Evolutionary conservation across 169 alveolate species (phyloP).

Genomic region (Toxoplasma gondii): DNA sequence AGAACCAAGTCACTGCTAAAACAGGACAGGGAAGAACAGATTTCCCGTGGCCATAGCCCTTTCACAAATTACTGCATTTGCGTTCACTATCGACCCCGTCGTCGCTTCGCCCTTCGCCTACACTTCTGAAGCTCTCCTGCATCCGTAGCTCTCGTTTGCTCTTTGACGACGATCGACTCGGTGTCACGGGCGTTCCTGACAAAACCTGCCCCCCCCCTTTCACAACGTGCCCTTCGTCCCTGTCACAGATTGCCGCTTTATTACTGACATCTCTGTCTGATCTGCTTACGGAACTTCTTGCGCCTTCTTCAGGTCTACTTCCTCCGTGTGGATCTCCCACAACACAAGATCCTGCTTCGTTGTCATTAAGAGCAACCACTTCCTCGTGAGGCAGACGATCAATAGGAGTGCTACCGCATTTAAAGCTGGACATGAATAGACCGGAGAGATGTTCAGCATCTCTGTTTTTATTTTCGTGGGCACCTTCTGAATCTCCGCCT

Average conservation of each 20-base stretch:
- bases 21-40: not conserved
- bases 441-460: too few relatives aligned
- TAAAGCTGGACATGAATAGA: too few relatives aligned
- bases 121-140: conserved; percentile 24
- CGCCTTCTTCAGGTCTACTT: not conserved
- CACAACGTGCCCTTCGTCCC: not conserved
- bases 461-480: too few relatives aligned
- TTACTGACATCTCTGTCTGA: not conserved
- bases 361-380: too few relatives aligned
- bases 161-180: not conserved
- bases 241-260: not conserved
- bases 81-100: not conserved
- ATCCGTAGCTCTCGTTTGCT: not conserved
- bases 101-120: not conserved
- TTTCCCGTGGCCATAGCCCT: not conserved
- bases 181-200: not conserved
- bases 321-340: too few relatives aligned
- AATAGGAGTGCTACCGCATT: too few relatives aligned
- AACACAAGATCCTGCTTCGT: too few relatives aligned
- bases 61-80: not conserved
- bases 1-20: not conserved
- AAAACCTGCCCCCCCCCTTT: not conserved
- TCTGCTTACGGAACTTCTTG: not conserved
- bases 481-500: too few relatives aligned
- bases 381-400: too few relatives aligned